Conservation (phyloP, 352 stramenopile species). For the Phytophthora chlamydospora region DNA sequence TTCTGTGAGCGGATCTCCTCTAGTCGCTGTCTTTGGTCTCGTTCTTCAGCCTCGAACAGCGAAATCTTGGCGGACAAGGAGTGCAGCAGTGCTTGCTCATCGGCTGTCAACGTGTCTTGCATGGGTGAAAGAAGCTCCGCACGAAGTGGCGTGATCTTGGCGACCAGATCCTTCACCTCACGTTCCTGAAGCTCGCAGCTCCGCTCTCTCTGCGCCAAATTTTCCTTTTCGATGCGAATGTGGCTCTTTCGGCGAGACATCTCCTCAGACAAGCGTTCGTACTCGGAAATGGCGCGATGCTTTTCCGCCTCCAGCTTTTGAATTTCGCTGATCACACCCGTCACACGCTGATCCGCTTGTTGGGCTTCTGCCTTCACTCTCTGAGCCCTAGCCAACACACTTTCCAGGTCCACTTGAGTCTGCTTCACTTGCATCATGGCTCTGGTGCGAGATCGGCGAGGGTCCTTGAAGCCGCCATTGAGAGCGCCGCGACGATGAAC, state of each 20-base stretch:
- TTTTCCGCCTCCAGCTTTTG: constrained; percentile 86
- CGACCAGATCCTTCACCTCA: constrained; percentile 68
- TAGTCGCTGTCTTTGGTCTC: constrained; percentile 76
- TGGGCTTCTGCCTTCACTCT: constrained; percentile 90
- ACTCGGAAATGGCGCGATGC: constrained; percentile 68
- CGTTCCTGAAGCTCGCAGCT: constrained; percentile 63
- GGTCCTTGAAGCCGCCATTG: constrained; percentile 97
- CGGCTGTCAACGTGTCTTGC: constrained; percentile 66
- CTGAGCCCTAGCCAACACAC: constrained; percentile 72
- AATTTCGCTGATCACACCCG: constrained; percentile 81
- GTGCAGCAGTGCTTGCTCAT: constrained; percentile 62
- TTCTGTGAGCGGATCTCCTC: constrained; percentile 91
- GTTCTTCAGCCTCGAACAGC: constrained; percentile 87
- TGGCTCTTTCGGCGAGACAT: constrained; percentile 78
- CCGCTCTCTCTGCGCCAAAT: constrained; percentile 56
- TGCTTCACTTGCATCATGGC: constrained; percentile 87
- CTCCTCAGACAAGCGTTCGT: constrained; percentile 84
- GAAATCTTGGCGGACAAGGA: constrained; percentile 72
- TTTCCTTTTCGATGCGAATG: constrained; percentile 69
- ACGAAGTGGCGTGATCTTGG: constrained; percentile 56
- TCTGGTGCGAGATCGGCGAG: constrained; percentile 69
- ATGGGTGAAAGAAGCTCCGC: constrained; percentile 77
- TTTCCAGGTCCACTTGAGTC: constrained; percentile 77
- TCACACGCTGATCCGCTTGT: constrained; percentile 90
- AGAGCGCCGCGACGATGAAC: constrained; percentile 97